Base-by-base conservation (phyloP, 208 protist genomes). In the Leishmania tarentolae region DNA sequence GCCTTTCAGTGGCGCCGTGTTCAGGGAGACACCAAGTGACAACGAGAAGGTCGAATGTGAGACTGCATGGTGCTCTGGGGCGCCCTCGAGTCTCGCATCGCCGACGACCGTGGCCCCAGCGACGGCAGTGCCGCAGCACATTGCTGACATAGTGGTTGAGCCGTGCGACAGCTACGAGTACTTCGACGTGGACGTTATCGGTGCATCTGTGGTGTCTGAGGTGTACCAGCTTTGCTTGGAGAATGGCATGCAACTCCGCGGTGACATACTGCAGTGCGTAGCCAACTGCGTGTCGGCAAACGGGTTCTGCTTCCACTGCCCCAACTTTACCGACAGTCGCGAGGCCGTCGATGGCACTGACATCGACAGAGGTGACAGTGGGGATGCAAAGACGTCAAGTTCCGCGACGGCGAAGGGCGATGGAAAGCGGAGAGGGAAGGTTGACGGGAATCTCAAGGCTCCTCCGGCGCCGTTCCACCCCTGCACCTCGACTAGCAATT, bases 131-230 rank as follows among this genome's bases (percentile, higher is more conserved):
- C 75, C 53, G 71, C 47, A 69, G 59, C 71, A 76, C 71, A 77
- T 78, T n/a, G 75, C 77, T 9, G 73, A 37, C 13, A 65, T 72
- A 70, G n/a, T 66, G 24, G 79, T 78, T 13, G 72, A 71, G 40
- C 66, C 63, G 63, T 75, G 42, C 75, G 79, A 13, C 3, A 80
- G 56, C 46, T 95, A 91, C 81, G 86, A 93, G 79, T 97, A 94
- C 81, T 96, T 86, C 85, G 85, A 92, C 79, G 88, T 97, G 19
- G 91, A 96, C 78, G 77, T 88, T 17, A 77, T 94, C 9, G 92
- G 91, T 15, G 56, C 82, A 11, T 89, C 78, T 37, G 8, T 96
- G 19, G 85, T 96, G 2, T 95, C 92, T 7, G 92, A 97, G 82
- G 77, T 97, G 24, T 92, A 93, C 65, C 86, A 88, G 19, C 85